These are phyloP conservation scores for Candida methanosorbosa DNA, from an alignment of 805 yeast genomes.

Conservation along the genomic window DNA sequence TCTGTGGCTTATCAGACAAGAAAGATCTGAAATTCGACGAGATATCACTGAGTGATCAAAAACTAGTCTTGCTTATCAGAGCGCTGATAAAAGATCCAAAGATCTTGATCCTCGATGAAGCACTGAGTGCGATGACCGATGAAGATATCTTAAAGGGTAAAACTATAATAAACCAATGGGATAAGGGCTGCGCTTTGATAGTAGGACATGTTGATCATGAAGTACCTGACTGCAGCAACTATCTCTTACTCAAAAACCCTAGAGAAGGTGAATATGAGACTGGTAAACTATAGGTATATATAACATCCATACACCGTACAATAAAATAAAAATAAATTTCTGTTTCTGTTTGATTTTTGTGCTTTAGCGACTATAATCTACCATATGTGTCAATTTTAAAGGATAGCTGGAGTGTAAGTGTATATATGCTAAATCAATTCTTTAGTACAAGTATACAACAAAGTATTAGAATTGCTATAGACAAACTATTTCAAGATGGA, in stretches of 20 bases:
- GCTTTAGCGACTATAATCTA: too few species aligned
- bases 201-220: slow-evolving; percentile 84
- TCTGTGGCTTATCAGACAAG: slow-evolving; percentile 32
- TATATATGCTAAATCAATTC: too few species aligned
- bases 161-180: slow-evolving; percentile 40
- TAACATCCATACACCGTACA: too few species aligned
- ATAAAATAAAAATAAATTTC: too few species aligned
- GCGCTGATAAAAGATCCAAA: slow-evolving; percentile 74
- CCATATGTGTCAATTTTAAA: too few species aligned
- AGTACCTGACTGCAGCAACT: slow-evolving; percentile 61
- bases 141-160: slow-evolving; percentile 49
- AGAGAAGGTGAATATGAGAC: slow-evolving; percentile 20
- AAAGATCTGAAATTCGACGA: slow-evolving; percentile 39
- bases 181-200: slow-evolving; percentile 58
- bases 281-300: slow-evolving; percentile 11
- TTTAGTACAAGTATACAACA: too few species aligned
- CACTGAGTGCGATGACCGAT: slow-evolving; percentile 83
- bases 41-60: slow-evolving; percentile 65
- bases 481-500: slow-evolving; percentile 64
- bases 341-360: too few species aligned
- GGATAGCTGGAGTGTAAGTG: too few species aligned
- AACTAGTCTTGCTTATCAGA: slow-evolving; percentile 65
- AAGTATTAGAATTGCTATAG: too few species aligned
- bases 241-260: slow-evolving; percentile 27
- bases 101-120: slow-evolving; percentile 80